Evolutionary conservation across 2,329 filamentous ascomycete species (phyloP).

Genomic region (Sporothrix humicola): DNA sequence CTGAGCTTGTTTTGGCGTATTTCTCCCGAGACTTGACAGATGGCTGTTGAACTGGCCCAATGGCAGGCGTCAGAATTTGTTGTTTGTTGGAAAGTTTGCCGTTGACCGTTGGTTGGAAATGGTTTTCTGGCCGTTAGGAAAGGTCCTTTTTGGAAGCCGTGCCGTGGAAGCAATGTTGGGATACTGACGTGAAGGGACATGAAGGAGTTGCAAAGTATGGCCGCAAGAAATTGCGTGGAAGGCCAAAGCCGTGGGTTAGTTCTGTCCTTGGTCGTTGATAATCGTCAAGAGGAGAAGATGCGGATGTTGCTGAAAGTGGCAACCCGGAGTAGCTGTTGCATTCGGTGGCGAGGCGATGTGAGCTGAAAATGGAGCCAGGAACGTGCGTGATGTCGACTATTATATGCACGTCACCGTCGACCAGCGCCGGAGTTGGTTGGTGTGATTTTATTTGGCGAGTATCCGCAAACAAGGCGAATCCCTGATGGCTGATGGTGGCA

Average conservation of each 20-base stretch:
- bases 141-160: not conserved
- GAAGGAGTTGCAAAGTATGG: not conserved
- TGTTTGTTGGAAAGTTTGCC: not conserved
- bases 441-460: not conserved
- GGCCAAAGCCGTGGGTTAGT: not conserved
- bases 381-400: slow-evolving; percentile 9
- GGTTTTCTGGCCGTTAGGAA: not conserved
- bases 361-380: slow-evolving; percentile 3
- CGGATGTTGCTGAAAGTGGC: not conserved
- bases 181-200: not conserved
- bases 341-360: not conserved
- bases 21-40: not conserved
- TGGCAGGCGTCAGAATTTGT: not conserved
- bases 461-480: not conserved
- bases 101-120: not conserved
- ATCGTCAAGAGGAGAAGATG: not conserved
- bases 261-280: not conserved
- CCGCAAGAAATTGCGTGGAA: not conserved
- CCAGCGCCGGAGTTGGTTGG: not conserved
- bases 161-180: not conserved
- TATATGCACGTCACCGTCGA: slow-evolving; percentile 24
- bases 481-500: slow-evolving; percentile 15
- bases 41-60: not conserved
- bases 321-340: not conserved
- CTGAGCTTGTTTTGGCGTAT: slow-evolving; percentile 9